phyloP scores from a whole-genome alignment of 176 grass and related monocot genomes.

The Calamus simplicifolius region DNA sequence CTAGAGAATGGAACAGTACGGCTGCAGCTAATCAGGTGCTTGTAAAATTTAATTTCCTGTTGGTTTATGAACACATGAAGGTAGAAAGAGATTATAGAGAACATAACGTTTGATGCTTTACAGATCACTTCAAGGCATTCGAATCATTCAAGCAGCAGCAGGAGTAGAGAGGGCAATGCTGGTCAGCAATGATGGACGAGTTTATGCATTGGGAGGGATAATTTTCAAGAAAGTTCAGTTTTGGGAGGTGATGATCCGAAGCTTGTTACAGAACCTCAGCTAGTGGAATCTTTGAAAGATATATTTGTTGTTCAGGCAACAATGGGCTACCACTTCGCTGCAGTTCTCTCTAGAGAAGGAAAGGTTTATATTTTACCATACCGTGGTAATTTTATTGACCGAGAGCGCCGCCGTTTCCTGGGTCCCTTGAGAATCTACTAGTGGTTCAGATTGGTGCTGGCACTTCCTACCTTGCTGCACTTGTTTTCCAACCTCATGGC shows the following conservation, averaged over 20 bases:
- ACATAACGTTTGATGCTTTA: constrained; percentile 15
- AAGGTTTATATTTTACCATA: constrained; percentile 81
- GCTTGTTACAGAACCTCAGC: constrained; percentile 47
- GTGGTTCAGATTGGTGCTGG: constrained; percentile 82
- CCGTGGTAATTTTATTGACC: constrained; percentile 63
- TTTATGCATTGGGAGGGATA: constrained; percentile 82
- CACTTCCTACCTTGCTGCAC: constrained; percentile 69
- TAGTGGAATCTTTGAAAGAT: constrained; percentile 65
- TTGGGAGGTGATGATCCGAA: constrained; percentile 47
- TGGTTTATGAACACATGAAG: constrained; percentile 22
- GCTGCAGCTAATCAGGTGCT: constrained; percentile 63
- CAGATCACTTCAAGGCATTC: constrained; percentile 79
- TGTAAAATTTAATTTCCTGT: constrained; percentile 34
- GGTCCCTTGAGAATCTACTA: constrained; percentile 68
- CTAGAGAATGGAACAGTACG: constrained; percentile 71
- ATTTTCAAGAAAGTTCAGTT: too few relatives aligned
- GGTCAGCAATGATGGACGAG: constrained; percentile 68
- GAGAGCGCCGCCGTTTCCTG: constrained; percentile 48
- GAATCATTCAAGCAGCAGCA: constrained; percentile 72
- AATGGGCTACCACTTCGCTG: constrained; percentile 80
- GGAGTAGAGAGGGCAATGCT: constrained; percentile 65
- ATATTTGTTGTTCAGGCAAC: constrained; percentile 76
- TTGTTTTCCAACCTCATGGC: constrained; percentile 68
- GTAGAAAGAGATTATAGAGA: constrained; percentile 11
- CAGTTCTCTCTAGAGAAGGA: too few relatives aligned